phyloP scores from a whole-genome alignment of 345 rosid genomes.

The Pseudoturritis turrita region DNA sequence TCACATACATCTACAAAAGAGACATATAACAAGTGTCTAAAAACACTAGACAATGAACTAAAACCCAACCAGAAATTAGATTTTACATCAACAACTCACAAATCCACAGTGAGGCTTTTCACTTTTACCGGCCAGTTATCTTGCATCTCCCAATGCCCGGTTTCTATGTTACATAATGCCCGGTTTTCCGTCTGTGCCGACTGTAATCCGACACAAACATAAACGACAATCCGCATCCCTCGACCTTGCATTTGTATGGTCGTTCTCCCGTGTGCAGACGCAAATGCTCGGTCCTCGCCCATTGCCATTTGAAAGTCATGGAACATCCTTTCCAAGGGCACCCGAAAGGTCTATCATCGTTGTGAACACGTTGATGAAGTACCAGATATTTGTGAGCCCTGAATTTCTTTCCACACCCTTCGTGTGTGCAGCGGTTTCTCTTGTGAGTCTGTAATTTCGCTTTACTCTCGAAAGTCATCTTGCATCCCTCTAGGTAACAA shows the following conservation, averaged over 20 bases:
- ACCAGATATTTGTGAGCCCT: constrained; percentile 76
- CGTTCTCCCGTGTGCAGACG: constrained; percentile 92
- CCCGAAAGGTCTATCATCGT: constrained; percentile 74
- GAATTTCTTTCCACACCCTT: constrained; percentile 80
- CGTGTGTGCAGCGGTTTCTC: constrained; percentile 69
- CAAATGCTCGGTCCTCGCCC: constrained; percentile 99
- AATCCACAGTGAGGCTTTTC: constrained; percentile 1
- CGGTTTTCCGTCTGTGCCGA: constrained; percentile 88
- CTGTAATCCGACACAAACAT: constrained; percentile 95
- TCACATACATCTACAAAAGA: constrained; percentile 4
- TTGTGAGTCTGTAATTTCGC: constrained; percentile 63
- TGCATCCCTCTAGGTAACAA: constrained; percentile 84
- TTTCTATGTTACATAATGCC: constrained; percentile 53
- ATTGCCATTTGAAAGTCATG: constrained; percentile 98
- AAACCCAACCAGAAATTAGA: not conserved
- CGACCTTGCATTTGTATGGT: constrained; percentile 81
- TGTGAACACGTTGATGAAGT: constrained; percentile 89
- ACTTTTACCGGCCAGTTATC: not conserved
- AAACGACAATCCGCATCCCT: constrained; percentile 78
- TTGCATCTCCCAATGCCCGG: not conserved
- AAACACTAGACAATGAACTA: not conserved
- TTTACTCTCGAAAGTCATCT: constrained; percentile 72
- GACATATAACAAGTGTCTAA: not conserved
- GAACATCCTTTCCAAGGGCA: constrained; percentile 91
- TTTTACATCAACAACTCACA: not conserved